A percentile compares a stretch with the other conserved stretches of the same genome.
phyloP scores from a whole-genome alignment of 202 grass and related monocot genomes.

The Schoenoplectus tabernaemontani region DNA sequence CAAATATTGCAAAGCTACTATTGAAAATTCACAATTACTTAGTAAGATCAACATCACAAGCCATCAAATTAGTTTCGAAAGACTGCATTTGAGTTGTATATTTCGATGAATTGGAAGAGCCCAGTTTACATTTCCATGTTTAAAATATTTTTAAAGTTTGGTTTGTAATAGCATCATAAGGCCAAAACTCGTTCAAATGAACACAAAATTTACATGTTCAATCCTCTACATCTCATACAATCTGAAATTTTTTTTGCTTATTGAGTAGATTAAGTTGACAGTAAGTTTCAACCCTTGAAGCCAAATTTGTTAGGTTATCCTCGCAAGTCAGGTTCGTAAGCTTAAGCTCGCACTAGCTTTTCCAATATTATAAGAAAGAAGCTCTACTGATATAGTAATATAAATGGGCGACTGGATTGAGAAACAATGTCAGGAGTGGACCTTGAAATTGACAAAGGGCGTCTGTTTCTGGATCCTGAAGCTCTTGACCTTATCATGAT shows the following conservation, averaged over 20 bases:
- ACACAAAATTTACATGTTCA: not conserved
- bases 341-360: constrained; percentile 7
- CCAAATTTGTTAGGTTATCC: not conserved
- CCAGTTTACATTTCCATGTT: not conserved
- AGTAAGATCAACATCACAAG: not conserved
- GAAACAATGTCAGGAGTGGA: constrained; percentile 25
- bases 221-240: not conserved
- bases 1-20: not conserved
- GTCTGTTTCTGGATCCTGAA: constrained; percentile 95
- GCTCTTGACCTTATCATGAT: constrained; percentile 95
- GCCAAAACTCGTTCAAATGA: not conserved
- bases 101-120: not conserved
- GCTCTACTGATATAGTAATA: not conserved
- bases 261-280: not conserved
- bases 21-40: not conserved
- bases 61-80: not conserved
- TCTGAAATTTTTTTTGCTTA: not conserved
- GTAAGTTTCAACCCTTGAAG: not conserved
- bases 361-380: not conserved
- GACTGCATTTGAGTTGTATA: not conserved
- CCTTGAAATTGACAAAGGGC: constrained; percentile 86
- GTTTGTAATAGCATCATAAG: not conserved
- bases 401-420: not conserved
- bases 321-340: not conserved
- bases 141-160: not conserved